Percentiles rank a stretch among this genome's conserved stretches.
phyloP scores from a whole-genome alignment of 352 stramenopile species.

The Phytophthora megakarya region DNA sequence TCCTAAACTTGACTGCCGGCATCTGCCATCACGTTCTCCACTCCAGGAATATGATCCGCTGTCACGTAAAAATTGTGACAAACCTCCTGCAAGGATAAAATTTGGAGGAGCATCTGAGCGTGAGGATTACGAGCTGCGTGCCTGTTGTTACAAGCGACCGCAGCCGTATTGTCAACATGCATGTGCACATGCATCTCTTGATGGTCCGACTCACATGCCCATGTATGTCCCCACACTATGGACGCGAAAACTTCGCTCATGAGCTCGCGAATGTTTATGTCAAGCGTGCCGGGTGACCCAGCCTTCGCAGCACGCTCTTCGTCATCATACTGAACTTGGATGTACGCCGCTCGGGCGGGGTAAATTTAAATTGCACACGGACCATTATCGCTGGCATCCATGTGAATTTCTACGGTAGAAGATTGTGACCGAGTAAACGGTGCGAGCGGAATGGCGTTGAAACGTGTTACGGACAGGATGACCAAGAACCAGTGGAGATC shows the following conservation, averaged over 20 bases:
- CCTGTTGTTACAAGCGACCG: conserved; percentile 7
- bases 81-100: conserved; percentile 5
- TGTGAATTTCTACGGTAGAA: background rate
- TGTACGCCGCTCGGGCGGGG: background rate
- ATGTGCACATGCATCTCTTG: background rate
- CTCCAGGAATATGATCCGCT: background rate
- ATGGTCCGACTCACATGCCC: background rate
- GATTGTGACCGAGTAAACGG: conserved; percentile 3
- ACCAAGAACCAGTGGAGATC: conserved; percentile 11
- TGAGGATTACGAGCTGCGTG: conserved; percentile 3
- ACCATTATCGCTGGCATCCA: conserved; percentile 15
- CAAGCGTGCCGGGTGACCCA: no score
- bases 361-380: conserved; percentile 11
- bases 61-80: conserved; percentile 8
- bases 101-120: conserved; percentile 10
- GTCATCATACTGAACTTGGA: background rate
- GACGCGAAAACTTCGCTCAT: conserved; percentile 4
- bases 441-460: conserved; percentile 7
- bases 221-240: background rate
- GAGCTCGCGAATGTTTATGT: conserved; percentile 1
- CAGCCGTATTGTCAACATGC: conserved; percentile 10
- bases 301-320: background rate
- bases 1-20: conserved; percentile 22
- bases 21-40: background rate
- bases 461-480: background rate